A percentile compares a stretch with the other conserved stretches of the same genome.
phyloP scores from a whole-genome alignment of 169 alveolate genomes.

The Pseudocohnilembus persalinus region DNA sequence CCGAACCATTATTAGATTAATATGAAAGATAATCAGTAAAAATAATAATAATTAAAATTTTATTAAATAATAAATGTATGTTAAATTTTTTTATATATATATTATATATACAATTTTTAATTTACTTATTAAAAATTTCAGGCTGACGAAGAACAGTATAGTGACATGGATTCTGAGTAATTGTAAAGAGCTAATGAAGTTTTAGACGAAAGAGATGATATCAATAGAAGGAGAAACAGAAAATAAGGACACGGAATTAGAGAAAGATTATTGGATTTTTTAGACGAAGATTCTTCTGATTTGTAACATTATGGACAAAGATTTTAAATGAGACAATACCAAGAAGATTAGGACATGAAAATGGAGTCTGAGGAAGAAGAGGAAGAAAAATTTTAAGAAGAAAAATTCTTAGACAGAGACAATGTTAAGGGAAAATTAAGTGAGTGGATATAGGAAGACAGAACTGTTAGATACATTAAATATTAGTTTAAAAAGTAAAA shows the following conservation, averaged over 20 bases:
- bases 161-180: slow-evolving; percentile 60
- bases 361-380: slow-evolving; percentile 27
- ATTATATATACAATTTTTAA: not conserved
- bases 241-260: slow-evolving; percentile 40
- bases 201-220: slow-evolving; percentile 51
- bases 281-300: slow-evolving; percentile 59
- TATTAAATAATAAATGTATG: too few species aligned
- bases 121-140: too few species aligned
- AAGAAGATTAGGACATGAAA: slow-evolving; percentile 43
- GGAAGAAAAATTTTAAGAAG: slow-evolving; percentile 54
- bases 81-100: too few species aligned
- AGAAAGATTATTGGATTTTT: slow-evolving; percentile 72
- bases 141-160: slow-evolving; percentile 72
- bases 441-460: slow-evolving; percentile 80
- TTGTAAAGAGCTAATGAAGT: slow-evolving; percentile 73
- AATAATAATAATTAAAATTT: too few species aligned
- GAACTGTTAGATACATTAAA: slow-evolving; percentile 80
- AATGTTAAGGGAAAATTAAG: slow-evolving; percentile 83
- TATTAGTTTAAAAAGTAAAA: slow-evolving; percentile 64
- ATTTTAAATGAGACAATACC: slow-evolving; percentile 65
- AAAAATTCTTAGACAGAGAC: slow-evolving; percentile 73
- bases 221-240: slow-evolving; percentile 34
- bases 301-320: slow-evolving; percentile 63
- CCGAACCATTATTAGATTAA: slow-evolving; percentile 70
- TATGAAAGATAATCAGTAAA: slow-evolving; percentile 73